Evolutionary conservation across 1,284 basidiomycete genomes (phyloP), one percentile per base, ranked within the genome.

Genomic region (Sporisorium graminicola): DNA sequence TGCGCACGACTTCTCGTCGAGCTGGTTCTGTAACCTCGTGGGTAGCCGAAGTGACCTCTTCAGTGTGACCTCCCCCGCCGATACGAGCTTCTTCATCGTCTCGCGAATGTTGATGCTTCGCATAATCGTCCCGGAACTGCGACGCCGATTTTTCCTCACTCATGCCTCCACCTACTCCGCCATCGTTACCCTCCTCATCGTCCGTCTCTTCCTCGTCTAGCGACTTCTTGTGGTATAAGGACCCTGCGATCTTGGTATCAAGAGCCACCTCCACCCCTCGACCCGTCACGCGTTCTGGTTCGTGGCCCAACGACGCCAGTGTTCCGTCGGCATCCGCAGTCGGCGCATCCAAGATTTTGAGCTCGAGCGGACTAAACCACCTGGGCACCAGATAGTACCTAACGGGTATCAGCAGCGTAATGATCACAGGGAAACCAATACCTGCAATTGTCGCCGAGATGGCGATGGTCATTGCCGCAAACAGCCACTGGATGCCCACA

Each of bases 351-450:
- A 98, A 88, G 24, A 95, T 91, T 2, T 88, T 89, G 35, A 99
- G 87, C 84, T 98, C 95, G 63, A 92, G 91, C 1, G 87, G 82
- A 0, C 92, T 92, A 86, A 98, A 96, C 13, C 92, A 90, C 22
- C 87, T 88, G 1, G 95, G 94, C 4, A 98, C 89, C 16, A 94
- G 73, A 65, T 89, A 88, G 46, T 90, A 90, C 50, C 96, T 89
- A 7, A 96, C 78, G 0, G 95, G 95, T n/a, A 98, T 90, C 20
- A 98, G 89, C 20, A 94, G 86, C 81, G 93, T 90, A 82, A 98
- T 97, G 73, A 97, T 90, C 44, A 97, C 89, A 0, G 95, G 94
- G 85, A 98, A 98, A 1, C 93, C 94, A 63, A 97, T 94, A 0
- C 77, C 74, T 40, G 86, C 82, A 58, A 93, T 92, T 0, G 94